phyloP scores from a whole-genome alignment of 192 early-diverging fungal genomes.

The Chytriomyces sp. region DNA sequence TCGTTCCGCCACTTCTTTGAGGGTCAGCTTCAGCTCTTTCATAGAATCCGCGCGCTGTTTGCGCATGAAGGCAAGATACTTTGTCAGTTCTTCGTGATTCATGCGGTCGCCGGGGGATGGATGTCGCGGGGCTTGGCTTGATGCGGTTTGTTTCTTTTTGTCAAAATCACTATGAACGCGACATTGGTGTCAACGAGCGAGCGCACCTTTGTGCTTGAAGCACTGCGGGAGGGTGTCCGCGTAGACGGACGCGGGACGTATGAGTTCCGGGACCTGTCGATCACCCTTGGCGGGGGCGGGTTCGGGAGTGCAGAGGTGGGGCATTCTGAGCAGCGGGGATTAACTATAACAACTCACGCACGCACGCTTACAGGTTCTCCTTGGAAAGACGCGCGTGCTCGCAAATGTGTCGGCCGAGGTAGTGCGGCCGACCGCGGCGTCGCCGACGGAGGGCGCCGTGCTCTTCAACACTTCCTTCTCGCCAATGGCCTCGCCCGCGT shows the following conservation, averaged over 20 bases:
- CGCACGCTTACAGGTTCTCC: slow-evolving; percentile 75
- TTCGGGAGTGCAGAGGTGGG: slow-evolving; percentile 21
- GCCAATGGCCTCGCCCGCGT: slow-evolving; percentile 77
- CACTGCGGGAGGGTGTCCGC: slow-evolving; percentile 69
- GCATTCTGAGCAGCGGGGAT: not conserved
- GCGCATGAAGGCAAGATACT: slow-evolving; percentile 26
- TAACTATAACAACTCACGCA: slow-evolving; percentile 4
- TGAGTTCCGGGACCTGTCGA: slow-evolving; percentile 63
- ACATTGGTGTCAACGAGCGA: slow-evolving; percentile 70
- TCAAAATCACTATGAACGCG: slow-evolving; percentile 1
- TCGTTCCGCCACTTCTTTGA: slow-evolving; percentile 18
- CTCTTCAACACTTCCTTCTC: slow-evolving; percentile 86
- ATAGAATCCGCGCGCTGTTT: slow-evolving; percentile 18
- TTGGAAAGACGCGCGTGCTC: slow-evolving; percentile 76
- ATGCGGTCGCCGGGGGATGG: not conserved
- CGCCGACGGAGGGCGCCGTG: slow-evolving; percentile 84
- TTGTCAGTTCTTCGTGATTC: slow-evolving; percentile 3
- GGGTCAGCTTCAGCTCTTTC: slow-evolving; percentile 9
- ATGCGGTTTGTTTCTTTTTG: not conserved
- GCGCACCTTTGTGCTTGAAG: slow-evolving; percentile 70
- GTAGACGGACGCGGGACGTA: slow-evolving; percentile 78
- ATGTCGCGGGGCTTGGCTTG: not conserved
- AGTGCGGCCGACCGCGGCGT: slow-evolving; percentile 54
- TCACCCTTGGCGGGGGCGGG: slow-evolving; percentile 18
- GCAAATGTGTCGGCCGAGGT: slow-evolving; percentile 57